Conservation (phyloP, 1,284 basidiomycete species). For the Albatrellus sp. region DNA sequence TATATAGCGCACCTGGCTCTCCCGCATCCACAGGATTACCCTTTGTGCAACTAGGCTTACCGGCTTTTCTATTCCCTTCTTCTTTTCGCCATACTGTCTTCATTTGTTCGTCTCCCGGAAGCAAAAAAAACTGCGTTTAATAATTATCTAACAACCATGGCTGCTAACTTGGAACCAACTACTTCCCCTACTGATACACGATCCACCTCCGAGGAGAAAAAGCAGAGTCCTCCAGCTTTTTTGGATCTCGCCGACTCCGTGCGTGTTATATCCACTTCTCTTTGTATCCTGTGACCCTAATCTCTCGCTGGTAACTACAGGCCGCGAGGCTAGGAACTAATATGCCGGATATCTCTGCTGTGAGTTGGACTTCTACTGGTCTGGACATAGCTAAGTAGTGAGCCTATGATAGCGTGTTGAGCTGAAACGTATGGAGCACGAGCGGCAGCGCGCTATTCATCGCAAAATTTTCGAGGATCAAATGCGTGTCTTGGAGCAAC, state of each 20-base stretch:
- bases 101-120: constrained; percentile 39
- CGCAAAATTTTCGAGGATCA: constrained; percentile 88
- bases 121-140: constrained; percentile 35
- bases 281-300: constrained; percentile 7
- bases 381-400: background rate
- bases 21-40: constrained; percentile 30
- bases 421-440: constrained; percentile 83
- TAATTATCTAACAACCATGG: constrained; percentile 47
- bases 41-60: constrained; percentile 54
- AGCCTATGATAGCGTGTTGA: constrained; percentile 56
- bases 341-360: constrained; percentile 69
- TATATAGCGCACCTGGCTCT: constrained; percentile 2
- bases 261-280: constrained; percentile 23
- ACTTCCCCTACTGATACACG: constrained; percentile 60
- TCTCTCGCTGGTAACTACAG: constrained; percentile 23
- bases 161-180: constrained; percentile 52
- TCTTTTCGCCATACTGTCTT: constrained; percentile 39
- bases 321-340: constrained; percentile 73
- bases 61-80: constrained; percentile 39
- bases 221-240: constrained; percentile 79
- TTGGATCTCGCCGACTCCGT: constrained; percentile 84
- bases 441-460: constrained; percentile 74
- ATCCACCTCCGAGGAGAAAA: constrained; percentile 51
- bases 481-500: constrained; percentile 83
- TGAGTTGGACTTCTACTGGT: constrained; percentile 26